These are phyloP conservation scores for Epichloe scottii DNA, from an alignment of 2,329 filamentous ascomycete genomes.

Conservation along the genomic window DNA sequence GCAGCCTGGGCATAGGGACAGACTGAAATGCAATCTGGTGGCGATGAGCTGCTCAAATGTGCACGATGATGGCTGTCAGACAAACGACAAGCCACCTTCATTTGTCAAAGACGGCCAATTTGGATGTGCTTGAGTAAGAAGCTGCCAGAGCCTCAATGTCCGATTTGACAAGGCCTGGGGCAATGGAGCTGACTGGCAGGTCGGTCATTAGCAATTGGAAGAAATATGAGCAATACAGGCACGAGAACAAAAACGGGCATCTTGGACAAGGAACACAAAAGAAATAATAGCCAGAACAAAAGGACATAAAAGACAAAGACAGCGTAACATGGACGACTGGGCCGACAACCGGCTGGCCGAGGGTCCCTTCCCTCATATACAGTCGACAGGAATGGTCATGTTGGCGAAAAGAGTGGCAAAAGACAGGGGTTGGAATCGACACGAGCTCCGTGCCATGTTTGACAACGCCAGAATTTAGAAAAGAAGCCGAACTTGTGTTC, in stretches of 20 bases:
- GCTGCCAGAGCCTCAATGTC: neutral
- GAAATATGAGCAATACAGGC: neutral
- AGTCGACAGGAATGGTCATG: neutral
- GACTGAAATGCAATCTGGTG: neutral
- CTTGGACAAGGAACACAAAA: neutral
- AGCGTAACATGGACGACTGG: too few relatives aligned
- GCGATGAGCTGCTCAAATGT: neutral
- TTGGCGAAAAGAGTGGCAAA: neutral
- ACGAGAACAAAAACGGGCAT: neutral
- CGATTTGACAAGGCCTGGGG: neutral
- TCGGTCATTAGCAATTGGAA: neutral
- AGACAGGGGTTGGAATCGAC: neutral
- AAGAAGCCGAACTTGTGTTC: too few relatives aligned
- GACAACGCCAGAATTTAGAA: too few relatives aligned
- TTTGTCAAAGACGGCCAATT: neutral
- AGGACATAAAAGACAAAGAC: neutral
- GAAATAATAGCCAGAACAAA: neutral
- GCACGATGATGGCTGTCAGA: neutral
- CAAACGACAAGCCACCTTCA: neutral
- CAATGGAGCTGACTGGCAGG: neutral
- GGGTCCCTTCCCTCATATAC: too few relatives aligned
- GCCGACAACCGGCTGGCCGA: too few relatives aligned
- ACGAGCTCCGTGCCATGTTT: too few relatives aligned
- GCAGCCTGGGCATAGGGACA: neutral
- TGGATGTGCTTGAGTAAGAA: neutral